Percentiles rank a stretch among this genome's conserved stretches.
Conservation (phyloP, 2,329 filamentous ascomycete species). For the Pseudogymnoascus sp. region DNA sequence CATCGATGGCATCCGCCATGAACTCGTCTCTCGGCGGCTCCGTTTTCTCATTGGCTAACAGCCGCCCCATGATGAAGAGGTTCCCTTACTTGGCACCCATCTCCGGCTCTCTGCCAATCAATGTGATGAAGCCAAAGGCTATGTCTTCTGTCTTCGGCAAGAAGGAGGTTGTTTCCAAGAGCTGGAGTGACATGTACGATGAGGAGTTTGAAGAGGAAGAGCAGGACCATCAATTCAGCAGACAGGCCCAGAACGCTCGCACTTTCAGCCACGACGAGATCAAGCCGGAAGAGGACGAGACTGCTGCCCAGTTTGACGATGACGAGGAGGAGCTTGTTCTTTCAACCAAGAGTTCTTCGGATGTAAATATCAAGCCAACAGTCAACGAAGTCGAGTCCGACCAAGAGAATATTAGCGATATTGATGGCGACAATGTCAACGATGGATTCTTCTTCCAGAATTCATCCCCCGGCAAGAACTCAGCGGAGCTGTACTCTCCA, state of each 20-base stretch:
- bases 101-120: conserved; percentile 69
- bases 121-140: conserved; percentile 67
- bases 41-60: conserved; percentile 60
- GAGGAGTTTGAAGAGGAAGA: conserved; percentile 77
- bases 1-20: conserved; percentile 75
- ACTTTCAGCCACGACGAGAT: conserved; percentile 68
- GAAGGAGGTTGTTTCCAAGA: conserved; percentile 83
- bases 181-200: conserved; percentile 98
- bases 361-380: conserved; percentile 39
- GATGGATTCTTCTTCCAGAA: conserved; percentile 72
- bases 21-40: conserved; percentile 78
- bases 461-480: conserved; percentile 36
- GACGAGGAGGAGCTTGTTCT: conserved; percentile 31
- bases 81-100: conserved; percentile 45
- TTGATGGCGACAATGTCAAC: conserved; percentile 58
- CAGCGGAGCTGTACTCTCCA: conserved; percentile 54
- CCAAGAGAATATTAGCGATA: conserved; percentile 37
- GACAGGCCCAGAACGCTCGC: conserved; percentile 49
- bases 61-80: conserved; percentile 36
- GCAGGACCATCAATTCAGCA: conserved; percentile 52
- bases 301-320: conserved; percentile 24
- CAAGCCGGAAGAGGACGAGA: conserved; percentile 39
- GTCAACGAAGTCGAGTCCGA: conserved; percentile 33
- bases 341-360: conserved; percentile 41
- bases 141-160: conserved; percentile 70